Conservation (phyloP, 2,329 filamentous ascomycete species). For the Trichophyton rubrum region DNA sequence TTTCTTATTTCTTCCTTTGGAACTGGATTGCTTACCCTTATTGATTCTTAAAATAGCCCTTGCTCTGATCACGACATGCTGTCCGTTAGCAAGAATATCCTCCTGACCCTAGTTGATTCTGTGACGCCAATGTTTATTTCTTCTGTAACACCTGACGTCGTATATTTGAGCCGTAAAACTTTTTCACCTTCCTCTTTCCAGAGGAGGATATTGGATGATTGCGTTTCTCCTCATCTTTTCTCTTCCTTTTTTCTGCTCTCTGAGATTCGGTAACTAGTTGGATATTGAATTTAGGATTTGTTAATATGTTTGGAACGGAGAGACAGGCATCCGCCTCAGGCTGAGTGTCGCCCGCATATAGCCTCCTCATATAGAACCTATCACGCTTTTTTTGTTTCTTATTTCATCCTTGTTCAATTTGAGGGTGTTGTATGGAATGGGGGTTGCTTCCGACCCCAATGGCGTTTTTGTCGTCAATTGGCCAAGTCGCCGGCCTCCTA, state of each 20-base stretch:
- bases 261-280: background rate
- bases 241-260: too few species aligned
- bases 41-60: slow-evolving; percentile 3
- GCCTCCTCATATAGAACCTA: background rate
- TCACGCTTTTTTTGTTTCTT: background rate
- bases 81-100: background rate
- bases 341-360: background rate
- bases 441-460: background rate
- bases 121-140: slow-evolving; percentile 3
- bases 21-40: background rate
- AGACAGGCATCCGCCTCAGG: background rate
- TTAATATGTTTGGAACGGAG: background rate
- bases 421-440: background rate
- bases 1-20: background rate
- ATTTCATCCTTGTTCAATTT: background rate
- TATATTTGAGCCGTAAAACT: background rate
- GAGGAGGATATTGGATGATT: background rate
- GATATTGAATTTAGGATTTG: background rate
- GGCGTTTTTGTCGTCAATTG: background rate
- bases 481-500: slow-evolving; percentile 1
- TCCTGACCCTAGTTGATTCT: background rate
- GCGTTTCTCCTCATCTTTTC: background rate
- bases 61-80: background rate
- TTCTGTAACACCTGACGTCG: slow-evolving; percentile 3
- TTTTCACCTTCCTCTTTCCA: background rate